These are phyloP conservation scores for rapeseed (Brassica napus) DNA, from an alignment of 345 rosid species.

Conservation along the genomic window DNA sequence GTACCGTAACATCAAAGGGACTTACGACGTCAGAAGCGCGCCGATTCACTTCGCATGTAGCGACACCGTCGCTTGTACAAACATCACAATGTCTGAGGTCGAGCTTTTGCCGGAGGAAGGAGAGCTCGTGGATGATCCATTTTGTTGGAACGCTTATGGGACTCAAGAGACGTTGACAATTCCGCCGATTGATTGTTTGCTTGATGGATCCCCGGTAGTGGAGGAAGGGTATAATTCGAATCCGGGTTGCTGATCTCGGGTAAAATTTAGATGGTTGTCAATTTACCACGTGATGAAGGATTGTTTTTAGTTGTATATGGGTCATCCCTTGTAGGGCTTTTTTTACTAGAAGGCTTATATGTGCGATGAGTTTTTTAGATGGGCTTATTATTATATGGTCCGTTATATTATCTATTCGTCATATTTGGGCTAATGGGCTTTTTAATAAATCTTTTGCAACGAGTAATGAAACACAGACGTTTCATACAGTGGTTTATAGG, in stretches of 20 bases:
- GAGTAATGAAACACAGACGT: background rate
- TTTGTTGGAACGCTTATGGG: constrained; percentile 98
- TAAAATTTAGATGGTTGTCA: constrained; percentile 1
- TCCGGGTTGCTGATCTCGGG: constrained; percentile 45
- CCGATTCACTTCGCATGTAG: constrained; percentile 97
- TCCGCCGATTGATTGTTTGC: constrained; percentile 80
- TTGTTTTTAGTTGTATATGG: constrained; percentile 19
- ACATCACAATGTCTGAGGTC: constrained; percentile 85
- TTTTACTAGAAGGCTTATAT: constrained; percentile 47
- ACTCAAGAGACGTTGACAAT: constrained; percentile 73
- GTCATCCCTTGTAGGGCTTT: constrained; percentile 70
- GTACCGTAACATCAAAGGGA: constrained; percentile 82
- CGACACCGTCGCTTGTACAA: constrained; percentile 87
- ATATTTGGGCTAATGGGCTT: background rate
- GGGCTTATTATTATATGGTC: background rate
- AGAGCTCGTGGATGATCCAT: constrained; percentile 82
- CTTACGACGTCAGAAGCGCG: constrained; percentile 73
- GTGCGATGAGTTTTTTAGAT: constrained; percentile 57
- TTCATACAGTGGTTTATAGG: background rate
- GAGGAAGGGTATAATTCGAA: constrained; percentile 40
- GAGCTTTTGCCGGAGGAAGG: constrained; percentile 93
- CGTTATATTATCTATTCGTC: background rate
- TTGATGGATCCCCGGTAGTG: constrained; percentile 67
- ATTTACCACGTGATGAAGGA: constrained; percentile 1
- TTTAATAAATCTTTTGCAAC: background rate